A percentile compares a stretch with the other conserved stretches of the same genome.
Conservation (phyloP, 1,139 yeast species). For the Hemisphaericaspora xylanilytica region DNA sequence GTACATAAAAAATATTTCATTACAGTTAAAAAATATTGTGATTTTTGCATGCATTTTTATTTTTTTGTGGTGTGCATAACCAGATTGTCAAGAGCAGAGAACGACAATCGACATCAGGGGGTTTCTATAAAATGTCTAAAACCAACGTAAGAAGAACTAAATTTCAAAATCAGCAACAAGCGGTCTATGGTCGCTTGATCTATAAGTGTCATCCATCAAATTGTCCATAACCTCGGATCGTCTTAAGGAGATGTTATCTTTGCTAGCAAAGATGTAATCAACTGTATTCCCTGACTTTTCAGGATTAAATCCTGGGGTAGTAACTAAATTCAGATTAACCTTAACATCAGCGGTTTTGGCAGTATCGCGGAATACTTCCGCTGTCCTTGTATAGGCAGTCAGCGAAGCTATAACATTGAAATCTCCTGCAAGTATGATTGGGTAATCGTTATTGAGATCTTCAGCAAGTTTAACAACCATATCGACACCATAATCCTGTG, state of each 20-base stretch:
- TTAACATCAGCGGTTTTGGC: conserved; percentile 19
- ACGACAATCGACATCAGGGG: no score
- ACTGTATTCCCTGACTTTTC: conserved; percentile 19
- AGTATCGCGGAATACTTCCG: conserved; percentile 25
- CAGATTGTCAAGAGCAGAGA: no score
- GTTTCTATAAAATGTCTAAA: no score
- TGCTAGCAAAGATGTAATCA: conserved; percentile 28
- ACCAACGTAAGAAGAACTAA: no score
- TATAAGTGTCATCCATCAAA: conserved; percentile 21
- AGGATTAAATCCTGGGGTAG: conserved; percentile 39
- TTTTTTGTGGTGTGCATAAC: no score
- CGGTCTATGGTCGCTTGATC: conserved; percentile 48
- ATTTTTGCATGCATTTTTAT: no score
- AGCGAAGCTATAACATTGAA: conserved; percentile 31
- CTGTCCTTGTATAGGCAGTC: conserved; percentile 25
- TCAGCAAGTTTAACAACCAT: conserved; percentile 33
- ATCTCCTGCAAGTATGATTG: conserved; percentile 29
- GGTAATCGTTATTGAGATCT: conserved; percentile 25
- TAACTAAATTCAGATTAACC: conserved; percentile 26
- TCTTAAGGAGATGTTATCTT: background rate
- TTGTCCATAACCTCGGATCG: conserved; percentile 33
- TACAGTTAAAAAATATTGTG: no score
- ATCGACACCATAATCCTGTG: conserved; percentile 30
- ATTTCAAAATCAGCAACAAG: conserved; percentile 23
- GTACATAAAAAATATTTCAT: no score